Conservation (phyloP, 768 basidiomycete species). For the Nevesoporus exiguus region DNA sequence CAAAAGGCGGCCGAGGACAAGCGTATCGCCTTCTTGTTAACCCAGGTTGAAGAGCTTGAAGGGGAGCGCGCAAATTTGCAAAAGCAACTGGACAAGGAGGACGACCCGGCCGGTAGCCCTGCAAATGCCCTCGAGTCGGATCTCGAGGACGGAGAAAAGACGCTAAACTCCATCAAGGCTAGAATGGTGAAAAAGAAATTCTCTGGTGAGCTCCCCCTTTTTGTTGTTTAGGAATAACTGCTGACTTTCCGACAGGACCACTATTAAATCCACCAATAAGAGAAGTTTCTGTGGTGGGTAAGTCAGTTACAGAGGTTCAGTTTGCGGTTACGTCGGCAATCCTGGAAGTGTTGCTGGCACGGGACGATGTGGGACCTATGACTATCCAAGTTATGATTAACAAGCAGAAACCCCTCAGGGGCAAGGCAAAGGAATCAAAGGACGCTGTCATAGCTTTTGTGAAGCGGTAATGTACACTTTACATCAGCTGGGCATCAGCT, state of each 20-base stretch:
- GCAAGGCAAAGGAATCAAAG: slow-evolving; percentile 1
- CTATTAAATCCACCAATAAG: background rate
- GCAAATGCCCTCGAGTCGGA: slow-evolving; percentile 14
- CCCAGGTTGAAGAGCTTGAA: slow-evolving; percentile 18
- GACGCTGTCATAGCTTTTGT: slow-evolving; percentile 9
- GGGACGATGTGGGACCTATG: slow-evolving; percentile 19
- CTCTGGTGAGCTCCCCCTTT: slow-evolving; percentile 8
- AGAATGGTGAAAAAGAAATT: slow-evolving; percentile 23
- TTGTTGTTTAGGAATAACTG: background rate
- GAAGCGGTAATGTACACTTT: slow-evolving; percentile 11
- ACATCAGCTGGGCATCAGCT: background rate
- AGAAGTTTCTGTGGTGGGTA: slow-evolving; percentile 1
- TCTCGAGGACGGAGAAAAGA: slow-evolving; percentile 16
- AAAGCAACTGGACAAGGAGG: background rate
- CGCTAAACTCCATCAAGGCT: slow-evolving; percentile 2
- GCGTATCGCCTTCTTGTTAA: slow-evolving; percentile 18
- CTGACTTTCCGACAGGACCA: slow-evolving; percentile 13
- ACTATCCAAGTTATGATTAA: slow-evolving; percentile 5
- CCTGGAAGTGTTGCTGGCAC: slow-evolving; percentile 6
- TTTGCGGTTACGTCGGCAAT: slow-evolving; percentile 5
- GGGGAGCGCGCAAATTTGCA: background rate
- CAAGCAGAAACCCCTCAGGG: background rate
- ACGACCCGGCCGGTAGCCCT: background rate
- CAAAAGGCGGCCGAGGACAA: slow-evolving; percentile 23
- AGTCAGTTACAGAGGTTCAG: slow-evolving; percentile 1